These are phyloP conservation scores for Hypoxylon lienhwacheense DNA, from an alignment of 495 filamentous ascomycete genomes.

Conservation along the genomic window DNA sequence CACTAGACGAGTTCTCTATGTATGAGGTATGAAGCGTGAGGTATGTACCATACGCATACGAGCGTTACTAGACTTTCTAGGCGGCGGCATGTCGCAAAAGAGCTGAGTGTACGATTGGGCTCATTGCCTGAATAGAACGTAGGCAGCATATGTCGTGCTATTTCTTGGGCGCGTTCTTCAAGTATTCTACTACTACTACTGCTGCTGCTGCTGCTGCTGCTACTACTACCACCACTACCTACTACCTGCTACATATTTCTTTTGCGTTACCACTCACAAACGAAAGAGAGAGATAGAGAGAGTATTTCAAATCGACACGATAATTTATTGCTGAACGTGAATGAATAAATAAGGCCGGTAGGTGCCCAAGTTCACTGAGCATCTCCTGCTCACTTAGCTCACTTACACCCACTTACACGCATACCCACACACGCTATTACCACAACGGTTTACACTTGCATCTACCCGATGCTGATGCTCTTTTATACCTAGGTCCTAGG, in stretches of 20 bases:
- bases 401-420: too few species aligned
- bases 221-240: too few species aligned
- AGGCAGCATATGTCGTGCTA: conserved; percentile 30
- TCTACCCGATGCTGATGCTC: conserved; percentile 24
- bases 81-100: too few species aligned
- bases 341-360: conserved; percentile 24
- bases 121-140: conserved; percentile 8
- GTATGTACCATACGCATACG: conserved; percentile 23
- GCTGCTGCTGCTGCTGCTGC: too few species aligned
- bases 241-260: conserved; percentile 9
- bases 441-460: conserved; percentile 6
- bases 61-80: too few species aligned
- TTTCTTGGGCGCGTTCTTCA: conserved; percentile 15
- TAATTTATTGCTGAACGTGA: conserved; percentile 1
- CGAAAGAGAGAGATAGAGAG: too few species aligned
- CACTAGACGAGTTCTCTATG: too few species aligned
- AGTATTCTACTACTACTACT: conserved; percentile 3
- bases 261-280: conserved; percentile 25
- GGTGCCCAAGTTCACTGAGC: conserved; percentile 19
- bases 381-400: conserved; percentile 15
- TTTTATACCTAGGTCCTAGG: too few species aligned
- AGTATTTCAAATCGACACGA: conserved; percentile 1
- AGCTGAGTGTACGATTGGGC: conserved; percentile 21
- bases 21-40: too few species aligned
- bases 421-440: too few species aligned